Conservation (phyloP, 306 rosid species). For the Pachyrhizus erosus region DNA sequence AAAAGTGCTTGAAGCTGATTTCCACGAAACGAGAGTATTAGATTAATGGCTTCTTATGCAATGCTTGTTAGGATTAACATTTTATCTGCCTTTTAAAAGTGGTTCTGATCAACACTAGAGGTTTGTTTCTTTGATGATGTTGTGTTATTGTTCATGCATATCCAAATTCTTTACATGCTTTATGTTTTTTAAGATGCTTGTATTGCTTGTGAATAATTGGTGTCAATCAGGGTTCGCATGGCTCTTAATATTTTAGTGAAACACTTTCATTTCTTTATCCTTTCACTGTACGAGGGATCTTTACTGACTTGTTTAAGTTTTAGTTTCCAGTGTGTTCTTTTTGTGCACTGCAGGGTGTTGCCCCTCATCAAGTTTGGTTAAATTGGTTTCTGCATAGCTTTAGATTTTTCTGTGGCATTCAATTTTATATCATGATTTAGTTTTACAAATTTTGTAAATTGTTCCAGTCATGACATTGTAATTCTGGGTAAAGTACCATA, state of each 20-base stretch:
- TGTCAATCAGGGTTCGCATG: not conserved
- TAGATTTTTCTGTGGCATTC: not conserved
- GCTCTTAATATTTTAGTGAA: not conserved
- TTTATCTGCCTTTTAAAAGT: not conserved
- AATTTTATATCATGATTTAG: not conserved
- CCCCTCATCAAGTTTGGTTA: not conserved
- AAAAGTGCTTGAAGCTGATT: not conserved
- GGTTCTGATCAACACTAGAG: not conserved
- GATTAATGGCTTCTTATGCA: not conserved
- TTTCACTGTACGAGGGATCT: not conserved
- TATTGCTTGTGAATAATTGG: not conserved
- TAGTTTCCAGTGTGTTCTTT: not conserved
- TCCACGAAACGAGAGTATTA: not conserved
- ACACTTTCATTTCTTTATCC: not conserved
- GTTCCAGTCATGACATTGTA: not conserved
- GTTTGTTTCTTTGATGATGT: not conserved
- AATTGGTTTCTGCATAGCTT: not conserved
- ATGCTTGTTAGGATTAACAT: not conserved
- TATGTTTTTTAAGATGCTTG: not conserved
- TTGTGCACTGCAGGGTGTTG: constrained; percentile 10
- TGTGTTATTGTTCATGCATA: not conserved
- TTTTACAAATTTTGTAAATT: not conserved
- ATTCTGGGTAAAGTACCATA: not conserved
- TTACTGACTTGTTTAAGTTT: not conserved
- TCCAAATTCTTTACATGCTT: not conserved